Base-by-base conservation (phyloP, 2,329 filamentous ascomycete species). In the Allantophomopsis cytisporea region DNA sequence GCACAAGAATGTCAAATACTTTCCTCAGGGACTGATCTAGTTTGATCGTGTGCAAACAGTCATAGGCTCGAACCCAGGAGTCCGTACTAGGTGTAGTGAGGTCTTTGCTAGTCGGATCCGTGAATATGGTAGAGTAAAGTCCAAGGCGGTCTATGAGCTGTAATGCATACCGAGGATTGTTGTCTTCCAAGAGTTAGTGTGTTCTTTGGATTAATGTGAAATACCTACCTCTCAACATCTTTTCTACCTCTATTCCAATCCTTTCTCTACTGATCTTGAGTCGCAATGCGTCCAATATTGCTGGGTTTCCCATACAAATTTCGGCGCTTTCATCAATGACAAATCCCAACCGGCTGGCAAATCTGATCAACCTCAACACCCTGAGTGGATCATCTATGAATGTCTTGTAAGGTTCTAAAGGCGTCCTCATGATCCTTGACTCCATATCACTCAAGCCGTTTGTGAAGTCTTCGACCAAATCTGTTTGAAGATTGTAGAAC, bases 361-460 rank as follows among this genome's bases (percentile, higher is more conserved):
- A 96, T 41, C 91, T 76, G 37, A 98, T 82, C 39, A 96, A 66
- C 36, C 89, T 76, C 44, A 96, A 63, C 3, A 96, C 83, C 14
- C 91, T 73, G 17, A 98, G 65, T 11, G 91, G 91, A 53, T 96
- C 89, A 54, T 96, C 89, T 57, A 80, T 86, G 61, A 98, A 96
- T 0, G 89, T 98, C 55, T 94, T 83, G 39, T 84, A 78, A 17
- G 89, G 88, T 39, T 87, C 81, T 33, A 96, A 62, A 1, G 89
- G 89, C 3, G 91, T 96, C 39, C 82, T 73, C 47, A 98, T 87
- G 37, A 88, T 64, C 44, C 74, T 73, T 2, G 66, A 63, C 28
- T 68, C 58, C 74, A 96, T 76, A 54, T 96, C 89, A 7, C 71
- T 55, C 30, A 93, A 63, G 0, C 91, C 89, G 7, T 72, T 71